Evolutionary conservation across 139 green algal genomes (phyloP).

Genomic region (Dunaliella primolecta): DNA sequence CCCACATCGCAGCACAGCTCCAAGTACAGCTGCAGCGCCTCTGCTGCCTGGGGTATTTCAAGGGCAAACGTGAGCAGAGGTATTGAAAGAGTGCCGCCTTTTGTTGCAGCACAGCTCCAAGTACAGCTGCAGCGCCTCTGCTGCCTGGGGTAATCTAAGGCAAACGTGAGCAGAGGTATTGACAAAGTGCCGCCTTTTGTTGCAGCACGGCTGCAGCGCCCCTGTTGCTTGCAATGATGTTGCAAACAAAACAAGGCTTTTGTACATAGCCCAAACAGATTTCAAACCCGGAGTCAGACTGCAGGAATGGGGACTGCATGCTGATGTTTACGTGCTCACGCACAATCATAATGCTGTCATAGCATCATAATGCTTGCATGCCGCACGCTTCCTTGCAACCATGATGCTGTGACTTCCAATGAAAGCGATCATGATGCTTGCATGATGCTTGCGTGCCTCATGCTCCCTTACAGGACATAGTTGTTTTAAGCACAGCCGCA

Average conservation of each 20-base stretch:
- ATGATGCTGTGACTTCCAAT: too few relatives aligned
- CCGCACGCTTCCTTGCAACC: too few relatives aligned
- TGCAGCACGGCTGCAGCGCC: conserved; percentile 35
- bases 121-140: conserved; percentile 44
- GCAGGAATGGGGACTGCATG: too few relatives aligned
- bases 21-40: conserved; percentile 50
- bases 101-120: conserved; percentile 36
- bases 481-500: too few relatives aligned
- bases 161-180: not conserved
- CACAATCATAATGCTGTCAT: too few relatives aligned
- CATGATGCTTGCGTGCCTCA: too few relatives aligned
- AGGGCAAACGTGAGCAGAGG: not conserved
- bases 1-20: conserved; percentile 36
- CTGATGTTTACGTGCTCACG: too few relatives aligned
- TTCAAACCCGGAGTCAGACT: too few relatives aligned
- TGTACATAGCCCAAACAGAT: not conserved
- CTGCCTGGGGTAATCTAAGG: conserved; percentile 8
- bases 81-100: conserved; percentile 8
- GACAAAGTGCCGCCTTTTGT: conserved; percentile 18
- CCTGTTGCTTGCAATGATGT: conserved; percentile 25
- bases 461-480: too few relatives aligned
- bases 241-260: not conserved
- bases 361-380: too few relatives aligned
- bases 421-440: too few relatives aligned
- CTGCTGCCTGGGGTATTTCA: conserved; percentile 18